Base-by-base conservation (phyloP, 1,284 basidiomycete species). In the Sporisorium reilianum region DNA sequence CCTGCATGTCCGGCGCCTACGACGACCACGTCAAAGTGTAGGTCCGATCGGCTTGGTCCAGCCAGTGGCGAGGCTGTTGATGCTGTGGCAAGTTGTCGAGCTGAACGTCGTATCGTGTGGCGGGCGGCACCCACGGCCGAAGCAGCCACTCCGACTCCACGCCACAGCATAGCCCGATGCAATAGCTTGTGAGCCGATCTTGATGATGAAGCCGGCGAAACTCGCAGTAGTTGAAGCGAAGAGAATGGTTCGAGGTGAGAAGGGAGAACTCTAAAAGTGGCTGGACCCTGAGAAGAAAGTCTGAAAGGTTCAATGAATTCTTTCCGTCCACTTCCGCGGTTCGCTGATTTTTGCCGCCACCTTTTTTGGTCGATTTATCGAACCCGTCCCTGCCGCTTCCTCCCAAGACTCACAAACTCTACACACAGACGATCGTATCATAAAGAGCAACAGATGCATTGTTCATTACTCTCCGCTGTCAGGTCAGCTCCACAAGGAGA, bases 1-100 rank as follows among this genome's bases (percentile, higher is more conserved):
- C 93, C 93, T 30, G 94, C 94, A 87, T 95, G 93, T 2, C 94
- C 93, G 8, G 91, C 94, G n/a, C 93, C 94, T 73, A 95, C 92
- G 30, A 95, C 88, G 75, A 93, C 91, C 0, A 94, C 93, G 91
- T 80, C 80, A 40, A 56, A 75, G 30, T 68, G 70, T 30, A 64
- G 32, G n/a, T 61, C 54, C 1, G 62, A 61, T 38, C 66, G 52
- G 23, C 60, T 59, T 3, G 61, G 60, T 14, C 61, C 48, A 0
- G 59, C 55, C 1, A 56, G 54, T 16, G 44, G 54, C 36, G 48
- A 26, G 23, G 57, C 51, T 9, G 34, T 38, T 3, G 60, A 45
- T 5, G 48, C 60, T 4, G 66, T 59, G 10, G 60, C 66, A 28
- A 69, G 58, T 36, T 23, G 36, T 23, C 58, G 41, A 18, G 41